Base-by-base conservation (phyloP, 1,284 basidiomycete species). In the Ustilago vetiveriae region DNA sequence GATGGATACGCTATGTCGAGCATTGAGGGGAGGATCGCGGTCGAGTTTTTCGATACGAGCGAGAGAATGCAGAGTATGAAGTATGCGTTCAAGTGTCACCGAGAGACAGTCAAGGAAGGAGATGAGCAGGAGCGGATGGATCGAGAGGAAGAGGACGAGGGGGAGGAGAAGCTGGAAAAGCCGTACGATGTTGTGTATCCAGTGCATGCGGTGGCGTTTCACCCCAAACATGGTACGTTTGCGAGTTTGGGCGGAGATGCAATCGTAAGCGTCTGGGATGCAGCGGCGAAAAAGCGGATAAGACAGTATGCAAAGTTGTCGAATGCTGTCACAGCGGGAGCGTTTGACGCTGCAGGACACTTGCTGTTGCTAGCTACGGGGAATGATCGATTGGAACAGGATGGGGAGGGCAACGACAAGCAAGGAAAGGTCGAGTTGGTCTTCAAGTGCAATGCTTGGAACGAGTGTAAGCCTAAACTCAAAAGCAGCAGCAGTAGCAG, bases 81-180 rank as follows among this genome's bases (percentile, higher is more conserved):
- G 83, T 99, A 98, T 82, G 96, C 96, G 3, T 99, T 98, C 87
- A 94, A 98, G 81, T 97, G 94, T 74, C 95, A 99, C 80, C 87
- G 95, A 17, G 90, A 93, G 79, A 89, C 90, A 2, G 88, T 94
- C 4, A 17, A 43, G 8, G 47, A 43, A 7, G 53, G 21, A 6
- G 39, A 47, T 47, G 17, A 37, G 19, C 17, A 13, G 2, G 36
- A 6, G 2, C 17, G 9, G 7, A 21, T 37, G n/a, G 36, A 6
- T 5, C 13, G 3, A 17, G n/a, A 3, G 27, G 9, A n/a, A 16
- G n/a, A n/a, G n/a, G n/a, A 43, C 5, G 43, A 36, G 16, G 56
- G 17, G 9, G 36, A 52, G 47, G 89, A 92, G 43, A 91, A 45
- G 3, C 21, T 49, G 36, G 46, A 60, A 16, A 40, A 13, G 42